Conservation (phyloP, 768 basidiomycete genomes). For the Clavaria fumosa region DNA sequence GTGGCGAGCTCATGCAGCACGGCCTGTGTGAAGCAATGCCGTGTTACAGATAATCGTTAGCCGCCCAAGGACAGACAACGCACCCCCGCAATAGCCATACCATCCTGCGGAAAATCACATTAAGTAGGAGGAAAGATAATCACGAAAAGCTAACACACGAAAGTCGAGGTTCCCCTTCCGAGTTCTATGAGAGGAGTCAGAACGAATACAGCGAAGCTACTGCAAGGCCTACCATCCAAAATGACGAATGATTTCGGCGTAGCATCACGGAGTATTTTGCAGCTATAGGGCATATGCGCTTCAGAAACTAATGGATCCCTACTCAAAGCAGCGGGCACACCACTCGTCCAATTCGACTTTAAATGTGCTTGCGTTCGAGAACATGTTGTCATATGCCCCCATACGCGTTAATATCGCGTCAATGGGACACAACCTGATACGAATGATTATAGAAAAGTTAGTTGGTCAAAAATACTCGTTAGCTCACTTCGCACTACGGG, state of each 20-base stretch:
- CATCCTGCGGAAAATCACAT: slow-evolving; percentile 40
- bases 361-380: slow-evolving; percentile 88
- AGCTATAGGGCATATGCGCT: slow-evolving; percentile 28
- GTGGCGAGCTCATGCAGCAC: slow-evolving; percentile 92
- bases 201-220: slow-evolving; percentile 5
- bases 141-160: slow-evolving; percentile 27
- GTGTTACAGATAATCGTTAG: slow-evolving; percentile 6
- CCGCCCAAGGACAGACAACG: slow-evolving; percentile 10
- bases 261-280: slow-evolving; percentile 85
- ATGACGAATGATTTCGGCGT: slow-evolving; percentile 92
- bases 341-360: slow-evolving; percentile 98
- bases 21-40: slow-evolving; percentile 30
- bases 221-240: slow-evolving; percentile 58
- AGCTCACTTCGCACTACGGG: slow-evolving; percentile 54
- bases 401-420: slow-evolving; percentile 91
- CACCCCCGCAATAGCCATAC: slow-evolving; percentile 96
- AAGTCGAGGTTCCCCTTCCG: slow-evolving; percentile 91
- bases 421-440: slow-evolving; percentile 61
- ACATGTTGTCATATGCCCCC: slow-evolving; percentile 99
- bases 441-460: slow-evolving; percentile 5
- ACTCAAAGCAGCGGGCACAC: slow-evolving; percentile 23
- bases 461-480: not conserved
- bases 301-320: not conserved
- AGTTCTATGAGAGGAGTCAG: slow-evolving; percentile 42
- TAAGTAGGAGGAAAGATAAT: slow-evolving; percentile 6